Evolutionary conservation across 345 rosid genomes (phyloP).

Genomic region (Pistacia integerrima): DNA sequence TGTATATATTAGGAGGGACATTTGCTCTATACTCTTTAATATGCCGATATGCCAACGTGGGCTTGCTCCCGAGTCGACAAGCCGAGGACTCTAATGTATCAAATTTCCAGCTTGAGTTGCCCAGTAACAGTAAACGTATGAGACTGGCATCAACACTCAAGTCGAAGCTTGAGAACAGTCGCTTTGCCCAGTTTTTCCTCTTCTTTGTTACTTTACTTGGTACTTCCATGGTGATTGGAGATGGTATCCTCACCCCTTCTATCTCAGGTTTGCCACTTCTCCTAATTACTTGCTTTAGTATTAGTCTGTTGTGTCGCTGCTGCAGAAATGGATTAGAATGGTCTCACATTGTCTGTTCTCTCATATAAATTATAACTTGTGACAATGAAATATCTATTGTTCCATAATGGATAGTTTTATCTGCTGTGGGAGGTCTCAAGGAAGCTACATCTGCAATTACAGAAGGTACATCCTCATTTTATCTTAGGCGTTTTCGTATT

Average conservation of each 20-base stretch:
- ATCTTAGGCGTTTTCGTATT: no score
- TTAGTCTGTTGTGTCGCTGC: no score
- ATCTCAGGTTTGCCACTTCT: conserved; percentile 38
- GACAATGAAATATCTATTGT: neutral
- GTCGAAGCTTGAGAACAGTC: conserved; percentile 34
- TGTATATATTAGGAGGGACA: no score
- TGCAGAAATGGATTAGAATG: no score
- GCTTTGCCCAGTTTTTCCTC: conserved; percentile 29
- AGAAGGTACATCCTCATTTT: conserved; percentile 16
- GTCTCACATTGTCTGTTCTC: no score
- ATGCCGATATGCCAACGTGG: no score
- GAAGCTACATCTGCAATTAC: conserved; percentile 32
- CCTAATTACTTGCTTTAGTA: neutral
- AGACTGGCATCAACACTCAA: neutral
- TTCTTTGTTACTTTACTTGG: conserved; percentile 23
- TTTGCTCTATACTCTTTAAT: no score
- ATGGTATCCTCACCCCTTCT: conserved; percentile 54
- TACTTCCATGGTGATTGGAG: conserved; percentile 65
- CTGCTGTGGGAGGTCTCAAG: conserved; percentile 53
- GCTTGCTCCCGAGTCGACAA: no score
- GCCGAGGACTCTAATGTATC: no score
- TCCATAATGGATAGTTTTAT: conserved; percentile 35
- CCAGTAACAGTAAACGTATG: no score
- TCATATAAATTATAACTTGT: neutral
- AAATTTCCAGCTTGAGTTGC: no score